phyloP scores from a whole-genome alignment of 495 filamentous ascomycete genomes.

The Pseudomonodictys pantanalensis region DNA sequence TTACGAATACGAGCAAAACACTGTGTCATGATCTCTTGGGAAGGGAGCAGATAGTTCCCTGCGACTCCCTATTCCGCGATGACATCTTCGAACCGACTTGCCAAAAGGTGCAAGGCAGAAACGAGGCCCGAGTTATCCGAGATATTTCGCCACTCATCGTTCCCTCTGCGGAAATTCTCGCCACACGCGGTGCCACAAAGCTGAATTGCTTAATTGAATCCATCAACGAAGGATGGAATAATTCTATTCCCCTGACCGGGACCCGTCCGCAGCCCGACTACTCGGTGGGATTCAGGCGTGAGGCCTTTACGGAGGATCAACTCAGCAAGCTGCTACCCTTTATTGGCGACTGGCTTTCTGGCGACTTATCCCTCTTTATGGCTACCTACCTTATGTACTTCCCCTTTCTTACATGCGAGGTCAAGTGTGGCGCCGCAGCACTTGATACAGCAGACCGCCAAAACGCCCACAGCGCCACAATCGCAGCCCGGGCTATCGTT shows the following conservation, averaged over 20 bases:
- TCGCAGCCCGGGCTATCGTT: conserved; percentile 36
- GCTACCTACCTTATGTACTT: conserved; percentile 38
- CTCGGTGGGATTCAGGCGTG: conserved; percentile 11
- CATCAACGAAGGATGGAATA: conserved; percentile 21
- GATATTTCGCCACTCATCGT: conserved; percentile 23
- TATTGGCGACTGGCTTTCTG: background rate
- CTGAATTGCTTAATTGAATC: conserved; percentile 17
- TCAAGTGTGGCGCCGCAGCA: conserved; percentile 39
- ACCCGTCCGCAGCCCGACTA: conserved; percentile 26
- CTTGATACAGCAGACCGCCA: conserved; percentile 40
- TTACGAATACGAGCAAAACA: conserved; percentile 7
- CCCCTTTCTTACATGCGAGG: conserved; percentile 41
- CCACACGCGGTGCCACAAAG: conserved; percentile 3
- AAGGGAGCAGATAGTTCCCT: conserved; percentile 4
- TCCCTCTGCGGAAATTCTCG: conserved; percentile 21
- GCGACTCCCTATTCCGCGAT: conserved; percentile 18
- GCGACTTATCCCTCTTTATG: conserved; percentile 7
- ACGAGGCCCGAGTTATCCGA: conserved; percentile 16
- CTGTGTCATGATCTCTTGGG: background rate
- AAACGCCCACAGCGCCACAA: conserved; percentile 40
- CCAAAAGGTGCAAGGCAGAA: conserved; percentile 1
- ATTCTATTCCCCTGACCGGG: background rate
- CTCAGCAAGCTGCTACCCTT: background rate
- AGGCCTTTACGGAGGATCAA: conserved; percentile 8
- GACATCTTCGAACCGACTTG: conserved; percentile 18